phyloP scores from a whole-genome alignment of 2,329 filamentous ascomycete species.

The Sporothrix curviconia region DNA sequence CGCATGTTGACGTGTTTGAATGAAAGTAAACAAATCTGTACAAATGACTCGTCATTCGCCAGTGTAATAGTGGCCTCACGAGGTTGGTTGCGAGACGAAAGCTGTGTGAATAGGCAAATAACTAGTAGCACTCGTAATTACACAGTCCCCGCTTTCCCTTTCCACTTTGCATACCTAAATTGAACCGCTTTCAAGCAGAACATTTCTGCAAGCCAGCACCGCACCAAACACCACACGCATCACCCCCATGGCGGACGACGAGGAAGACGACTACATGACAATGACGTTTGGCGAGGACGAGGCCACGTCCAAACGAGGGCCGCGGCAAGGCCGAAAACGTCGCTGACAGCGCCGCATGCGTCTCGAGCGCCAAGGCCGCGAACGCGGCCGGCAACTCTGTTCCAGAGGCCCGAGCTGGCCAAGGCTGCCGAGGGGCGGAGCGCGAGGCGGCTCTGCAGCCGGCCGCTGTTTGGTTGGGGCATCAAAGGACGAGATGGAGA shows the following conservation, averaged over 20 bases:
- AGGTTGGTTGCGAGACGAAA: not conserved
- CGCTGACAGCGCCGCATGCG: slow-evolving; percentile 48
- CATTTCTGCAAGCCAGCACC: not conserved
- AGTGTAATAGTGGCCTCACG: not conserved
- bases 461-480: slow-evolving; percentile 56
- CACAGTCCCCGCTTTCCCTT: not conserved
- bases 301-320: slow-evolving; percentile 29
- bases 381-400: slow-evolving; percentile 61
- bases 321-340: slow-evolving; percentile 40
- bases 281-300: slow-evolving; percentile 75
- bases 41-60: not conserved
- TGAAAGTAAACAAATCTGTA: not conserved
- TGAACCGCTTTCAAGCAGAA: not conserved
- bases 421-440: slow-evolving; percentile 61
- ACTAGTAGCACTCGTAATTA: not conserved
- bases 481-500: no score
- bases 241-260: slow-evolving; percentile 43
- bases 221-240: not conserved
- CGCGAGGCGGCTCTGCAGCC: slow-evolving; percentile 71
- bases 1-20: not conserved
- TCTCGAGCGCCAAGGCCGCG: slow-evolving; percentile 58
- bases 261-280: slow-evolving; percentile 94
- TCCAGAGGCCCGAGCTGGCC: slow-evolving; percentile 78
- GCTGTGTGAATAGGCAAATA: not conserved
- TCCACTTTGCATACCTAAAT: not conserved